Base-by-base conservation (phyloP, 129 eudicot genomes). In the Heracleum sosnowskyi region DNA sequence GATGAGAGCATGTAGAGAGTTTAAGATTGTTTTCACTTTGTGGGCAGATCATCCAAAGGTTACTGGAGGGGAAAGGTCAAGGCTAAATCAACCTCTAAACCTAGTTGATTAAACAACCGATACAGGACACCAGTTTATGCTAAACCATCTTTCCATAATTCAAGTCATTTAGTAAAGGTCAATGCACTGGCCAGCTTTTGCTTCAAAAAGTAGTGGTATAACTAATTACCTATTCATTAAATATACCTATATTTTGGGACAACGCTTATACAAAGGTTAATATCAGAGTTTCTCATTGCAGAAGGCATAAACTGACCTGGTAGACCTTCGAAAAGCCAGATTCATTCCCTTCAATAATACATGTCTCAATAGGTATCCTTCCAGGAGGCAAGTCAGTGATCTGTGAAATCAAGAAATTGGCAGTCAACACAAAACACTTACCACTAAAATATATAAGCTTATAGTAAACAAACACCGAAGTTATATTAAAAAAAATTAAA, bases 301-400 rank as follows among this genome's bases (percentile, higher is more conserved):
- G 49, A 83, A 55, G 63, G 46, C 35, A 57, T 6, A 37, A 69
- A 55, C 72, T 80, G 76, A 92, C 99, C 99, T 96, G 85, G 87
- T 92, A 96, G 78, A 91, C 93, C 81, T 84, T 84, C 80, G 89
- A 91, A 63, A 87, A 86, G 42, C 99, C 99, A 83, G 77, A 45
- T 64, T 96, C 92, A 69, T 87, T 87, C 81, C 97, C 99, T 96
- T 87, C 91, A 76, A 92, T 76, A 51, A 75, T 75, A 69, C 57
- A 77, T 60, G 99, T 96, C 72, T 90, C 89, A 34, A 92, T 82
- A 12, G 99, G 92, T 74, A 82, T 81, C 86, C 99, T 96, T 82
- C 97, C 99, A 51, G 99, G 99, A 77, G 97, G 99, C 75, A 92
- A 81, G 78, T 89, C 99, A 36, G 97, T 96, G 53, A 96, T 96